phyloP scores from a whole-genome alignment of 441 rosid genomes.

The Erysimum cheiri region DNA sequence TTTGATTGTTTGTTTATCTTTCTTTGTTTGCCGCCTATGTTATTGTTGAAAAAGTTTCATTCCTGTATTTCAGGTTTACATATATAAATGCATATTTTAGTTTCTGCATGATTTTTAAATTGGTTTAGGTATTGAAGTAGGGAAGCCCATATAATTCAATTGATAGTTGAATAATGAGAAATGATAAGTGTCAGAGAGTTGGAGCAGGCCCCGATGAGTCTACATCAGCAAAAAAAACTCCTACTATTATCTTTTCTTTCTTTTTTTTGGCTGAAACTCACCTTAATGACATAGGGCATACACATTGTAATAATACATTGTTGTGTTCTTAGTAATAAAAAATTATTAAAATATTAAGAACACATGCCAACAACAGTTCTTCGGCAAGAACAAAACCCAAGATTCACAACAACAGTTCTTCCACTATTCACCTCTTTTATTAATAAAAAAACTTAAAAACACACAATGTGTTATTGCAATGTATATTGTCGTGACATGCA shows the following conservation, averaged over 20 bases:
- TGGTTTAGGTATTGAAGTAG: slow-evolving; percentile 14
- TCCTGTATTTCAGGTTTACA: background rate
- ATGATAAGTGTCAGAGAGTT: slow-evolving; percentile 41
- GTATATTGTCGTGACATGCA: background rate
- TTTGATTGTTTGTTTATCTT: background rate
- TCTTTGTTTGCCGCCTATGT: background rate
- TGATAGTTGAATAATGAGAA: slow-evolving; percentile 33
- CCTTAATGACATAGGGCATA: slow-evolving; percentile 11
- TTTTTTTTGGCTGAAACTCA: background rate
- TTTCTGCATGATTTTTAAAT: slow-evolving; percentile 3
- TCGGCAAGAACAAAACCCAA: too few species aligned
- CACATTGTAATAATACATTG: too few species aligned
- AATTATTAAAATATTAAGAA: too few species aligned
- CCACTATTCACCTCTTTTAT: too few species aligned
- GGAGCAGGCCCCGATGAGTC: slow-evolving; percentile 39
- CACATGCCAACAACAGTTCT: too few species aligned
- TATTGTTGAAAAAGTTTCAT: background rate
- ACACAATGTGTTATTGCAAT: too few species aligned
- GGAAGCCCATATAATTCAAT: slow-evolving; percentile 46
- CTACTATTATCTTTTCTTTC: background rate
- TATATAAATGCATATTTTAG: slow-evolving; percentile 13
- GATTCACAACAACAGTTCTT: too few species aligned
- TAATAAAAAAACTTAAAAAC: too few species aligned
- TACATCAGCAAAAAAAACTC: slow-evolving; percentile 5
- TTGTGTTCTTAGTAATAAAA: too few species aligned